Evolutionary conservation across 1,284 basidiomycete species (phyloP).

Genomic region (Wolfiporia cocos): DNA sequence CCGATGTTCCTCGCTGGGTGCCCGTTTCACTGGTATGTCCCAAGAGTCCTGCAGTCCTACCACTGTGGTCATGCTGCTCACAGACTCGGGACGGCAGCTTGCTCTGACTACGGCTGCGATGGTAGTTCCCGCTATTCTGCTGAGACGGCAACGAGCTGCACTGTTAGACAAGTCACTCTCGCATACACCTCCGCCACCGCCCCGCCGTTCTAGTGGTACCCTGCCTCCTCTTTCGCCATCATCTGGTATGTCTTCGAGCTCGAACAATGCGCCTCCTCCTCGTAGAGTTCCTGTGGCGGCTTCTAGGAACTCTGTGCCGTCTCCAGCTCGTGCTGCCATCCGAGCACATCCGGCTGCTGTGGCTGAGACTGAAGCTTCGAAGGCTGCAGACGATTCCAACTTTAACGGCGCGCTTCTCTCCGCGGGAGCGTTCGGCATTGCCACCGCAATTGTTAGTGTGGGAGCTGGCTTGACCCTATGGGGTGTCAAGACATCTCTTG

Average conservation of each 20-base stretch:
- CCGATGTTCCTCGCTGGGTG: too few species aligned
- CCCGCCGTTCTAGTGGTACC: conserved; percentile 7
- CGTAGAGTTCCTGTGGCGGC: not conserved
- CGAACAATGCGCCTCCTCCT: not conserved
- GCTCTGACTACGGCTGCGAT: conserved; percentile 32
- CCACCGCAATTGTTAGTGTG: conserved; percentile 33
- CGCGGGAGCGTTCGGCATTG: conserved; percentile 39
- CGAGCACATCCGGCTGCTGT: not conserved
- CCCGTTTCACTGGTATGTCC: too few species aligned
- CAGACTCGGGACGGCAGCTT: too few species aligned
- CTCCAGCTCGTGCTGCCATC: conserved; percentile 2
- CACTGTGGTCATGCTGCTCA: too few species aligned
- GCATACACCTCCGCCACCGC: conserved; percentile 23
- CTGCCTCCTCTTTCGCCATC: not conserved
- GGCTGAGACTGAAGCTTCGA: not conserved
- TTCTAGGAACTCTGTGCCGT: conserved; percentile 1
- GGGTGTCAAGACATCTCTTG: conserved; percentile 34
- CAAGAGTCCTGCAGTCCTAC: too few species aligned
- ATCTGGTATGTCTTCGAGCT: not conserved
- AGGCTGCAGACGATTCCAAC: conserved; percentile 15
- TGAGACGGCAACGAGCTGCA: conserved; percentile 27
- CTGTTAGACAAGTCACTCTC: conserved; percentile 13
- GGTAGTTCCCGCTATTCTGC: conserved; percentile 27
- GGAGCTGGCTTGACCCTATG: conserved; percentile 29
- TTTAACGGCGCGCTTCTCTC: conserved; percentile 37